Base-by-base conservation (phyloP, 2,329 filamentous ascomycete species). In the Paecilomyces variotii region DNA sequence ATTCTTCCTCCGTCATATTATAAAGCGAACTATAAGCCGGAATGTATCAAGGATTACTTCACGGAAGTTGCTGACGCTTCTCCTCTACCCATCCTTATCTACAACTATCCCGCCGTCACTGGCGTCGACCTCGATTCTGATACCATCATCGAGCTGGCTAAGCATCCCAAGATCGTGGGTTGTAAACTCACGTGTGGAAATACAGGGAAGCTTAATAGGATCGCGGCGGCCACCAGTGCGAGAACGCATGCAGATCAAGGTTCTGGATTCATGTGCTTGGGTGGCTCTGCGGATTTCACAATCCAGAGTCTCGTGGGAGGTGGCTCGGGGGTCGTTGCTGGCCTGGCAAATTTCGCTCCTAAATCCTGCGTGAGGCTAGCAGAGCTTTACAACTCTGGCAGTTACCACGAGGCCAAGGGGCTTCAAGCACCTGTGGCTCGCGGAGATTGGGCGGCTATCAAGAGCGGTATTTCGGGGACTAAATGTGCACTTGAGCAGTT, bases 1-100 rank as follows among this genome's bases (percentile, higher is more conserved):
- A 80, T 90, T 10, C 79, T 90, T 35, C 86, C 87, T n/a, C 87
- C 87, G 4, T 83, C 82, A 28, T 90, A 89, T 75, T 89, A 89
- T 74, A 80, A 82, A 32, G 70, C 80, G 10, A 76, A 88, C 35
- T 86, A 88, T 71, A 82, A 79, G 25, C 78, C 82, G 9, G 77
- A 81, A 1, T 80, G 80, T 0, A 73, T 84, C 56, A 67, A 81
- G 45, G 76, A 79, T 24, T 89, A 83, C 72, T 90, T 88, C 76
- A 77, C 72, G 35, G 76, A 81, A 28, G 84, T 85, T 1, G 85
- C 84, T 6, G 73, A 77, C 49, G 75, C 77, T 2, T 81, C 77
- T 39, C 76, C 79, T 0, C 65, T 87, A 1, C 84, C 84, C 0
- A 74, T 87, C 49, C 72, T 87, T 26, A 81, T 88, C 55, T 87